These are phyloP conservation scores for Penicillium riverlandense DNA, from an alignment of 495 filamentous ascomycete genomes.

Conservation along the genomic window DNA sequence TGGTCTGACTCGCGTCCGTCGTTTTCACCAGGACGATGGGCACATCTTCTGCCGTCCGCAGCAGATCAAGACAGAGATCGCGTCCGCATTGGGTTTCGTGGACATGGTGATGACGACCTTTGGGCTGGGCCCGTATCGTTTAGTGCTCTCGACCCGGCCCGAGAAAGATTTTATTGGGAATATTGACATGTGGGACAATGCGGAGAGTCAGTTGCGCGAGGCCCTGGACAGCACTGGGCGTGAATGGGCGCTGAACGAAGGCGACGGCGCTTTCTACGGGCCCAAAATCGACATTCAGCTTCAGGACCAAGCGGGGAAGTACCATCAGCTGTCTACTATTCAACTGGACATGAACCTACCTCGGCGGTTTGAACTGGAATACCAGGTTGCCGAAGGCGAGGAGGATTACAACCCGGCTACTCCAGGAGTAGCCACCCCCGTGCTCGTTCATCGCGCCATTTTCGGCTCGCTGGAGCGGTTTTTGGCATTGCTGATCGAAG, in stretches of 20 bases:
- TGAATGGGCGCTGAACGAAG: conserved; percentile 65
- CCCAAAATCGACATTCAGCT: conserved; percentile 92
- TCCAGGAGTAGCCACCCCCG: conserved; percentile 63
- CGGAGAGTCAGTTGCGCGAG: conserved; percentile 63
- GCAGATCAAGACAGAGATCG: conserved; percentile 78
- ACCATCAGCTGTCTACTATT: conserved; percentile 86
- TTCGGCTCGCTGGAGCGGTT: conserved; percentile 83
- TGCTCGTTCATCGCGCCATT: conserved; percentile 84
- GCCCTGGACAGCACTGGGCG: conserved; percentile 61
- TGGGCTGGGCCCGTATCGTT: conserved; percentile 62
- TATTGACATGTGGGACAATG: conserved; percentile 71
- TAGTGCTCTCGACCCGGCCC: conserved; percentile 78
- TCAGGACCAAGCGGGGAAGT: conserved; percentile 75
- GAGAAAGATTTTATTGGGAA: conserved; percentile 71
- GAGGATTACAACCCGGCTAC: conserved; percentile 64
- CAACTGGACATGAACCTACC: conserved; percentile 94
- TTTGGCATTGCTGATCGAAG: conserved; percentile 81
- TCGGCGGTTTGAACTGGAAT: conserved; percentile 70
- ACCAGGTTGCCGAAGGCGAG: conserved; percentile 46
- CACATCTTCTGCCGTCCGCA: conserved; percentile 87
- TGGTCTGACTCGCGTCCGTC: conserved; percentile 77
- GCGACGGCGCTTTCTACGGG: conserved; percentile 91
- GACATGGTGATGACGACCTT: conserved; percentile 70
- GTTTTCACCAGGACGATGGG: conserved; percentile 96
- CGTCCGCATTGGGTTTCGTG: conserved; percentile 72